Evolutionary conservation across 2,329 filamentous ascomycete species (phyloP), one percentile per base, ranked within the genome.

Genomic region (Bipolaris sorokiniana): DNA sequence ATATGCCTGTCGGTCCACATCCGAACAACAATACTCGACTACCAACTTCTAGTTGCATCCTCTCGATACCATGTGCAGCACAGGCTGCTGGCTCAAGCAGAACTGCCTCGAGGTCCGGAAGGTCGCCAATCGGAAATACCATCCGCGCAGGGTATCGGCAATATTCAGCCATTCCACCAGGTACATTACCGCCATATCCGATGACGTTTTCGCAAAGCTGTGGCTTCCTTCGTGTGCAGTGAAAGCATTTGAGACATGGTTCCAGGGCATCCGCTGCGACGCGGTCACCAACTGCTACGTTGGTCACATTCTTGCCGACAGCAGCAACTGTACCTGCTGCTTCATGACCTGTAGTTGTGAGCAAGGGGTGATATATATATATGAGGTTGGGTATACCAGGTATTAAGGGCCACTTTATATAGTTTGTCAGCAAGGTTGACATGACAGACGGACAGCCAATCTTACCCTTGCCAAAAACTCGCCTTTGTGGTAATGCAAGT

Each of bases 161-260:
- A 80, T 90, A 91, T 74, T 91, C 88, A 48, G 88, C 89, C 67
- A 91, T 91, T 28, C 88, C 88, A 65, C 88, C 88, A 61, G 88
- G 85, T 76, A 90, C 81, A 63, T 83, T 86, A n/a, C 86, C 85
- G 65, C 85, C 87, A 64, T 89, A 87, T 18, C 86, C 86, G 64
- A 86, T 83, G 74, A 89, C 88, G 71, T 88, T 82, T 75, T 90
- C 87, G 74, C 88, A 91, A 54, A 90, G 83, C 45, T 90, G 77
- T 28, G 85, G 81, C 71, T 90, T 83, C 50, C 88, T 87, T 54
- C 87, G 84, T 62, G 86, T 84, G 79, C 88, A 91, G 79, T 90
- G 90, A 81, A 89, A 90, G 78, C 88, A 91, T 75, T 88, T 84
- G 47, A 84, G 85, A 76, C 88, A 91, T 41, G 90, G 83, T 73